Evolutionary conservation across 768 basidiomycete species (phyloP), one percentile per base, ranked within the genome.

Genomic region (Neoboletus subvelutipes): DNA sequence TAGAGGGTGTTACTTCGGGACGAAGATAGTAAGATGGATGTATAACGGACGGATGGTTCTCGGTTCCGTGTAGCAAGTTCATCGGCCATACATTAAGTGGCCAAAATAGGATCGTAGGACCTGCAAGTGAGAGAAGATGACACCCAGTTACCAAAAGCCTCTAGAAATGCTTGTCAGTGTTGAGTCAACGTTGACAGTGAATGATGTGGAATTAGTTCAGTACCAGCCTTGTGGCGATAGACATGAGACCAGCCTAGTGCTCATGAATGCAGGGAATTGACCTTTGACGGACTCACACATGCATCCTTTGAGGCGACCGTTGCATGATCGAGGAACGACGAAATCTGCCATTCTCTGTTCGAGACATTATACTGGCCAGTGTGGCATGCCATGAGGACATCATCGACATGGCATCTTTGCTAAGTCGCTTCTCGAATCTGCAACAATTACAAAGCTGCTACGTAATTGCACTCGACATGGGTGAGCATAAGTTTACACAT

Each of bases 51-150:
- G 11, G 31, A 41, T 36, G 28, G 34, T 39, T 18, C 49, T 54
- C 24, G 50, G 26, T 22, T 45, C 52, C 28, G 18, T 10, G 11
- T 36, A 20, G 42, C 26, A 46, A 22, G 36, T 12, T 46, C 20
- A 34, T 11, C 39, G 48, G 17, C 15, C n/a, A 52, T 29, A 22
- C 7, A 28, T 18, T 20, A 17, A 50, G 34, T 47, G 28, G 18
- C 47, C 51, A 48, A 54, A 36, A 45, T 26, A 54, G 51, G n/a
- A 26, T 34, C 20, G 41, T 22, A 26, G 43, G 52, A 45, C 36
- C 20, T 51, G 36, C 17, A 31, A 18, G 39, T 22, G n/a, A n/a
- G 26, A 29, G n/a, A 34, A 40, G 39, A 54, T 24, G 26, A 34
- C 15, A 45, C 15, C 2, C 37, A 28, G 43, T 36, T 20, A 28